These are phyloP conservation scores for Arthrinium phaeospermum DNA, from an alignment of 2,329 filamentous ascomycete genomes.

Conservation along the genomic window DNA sequence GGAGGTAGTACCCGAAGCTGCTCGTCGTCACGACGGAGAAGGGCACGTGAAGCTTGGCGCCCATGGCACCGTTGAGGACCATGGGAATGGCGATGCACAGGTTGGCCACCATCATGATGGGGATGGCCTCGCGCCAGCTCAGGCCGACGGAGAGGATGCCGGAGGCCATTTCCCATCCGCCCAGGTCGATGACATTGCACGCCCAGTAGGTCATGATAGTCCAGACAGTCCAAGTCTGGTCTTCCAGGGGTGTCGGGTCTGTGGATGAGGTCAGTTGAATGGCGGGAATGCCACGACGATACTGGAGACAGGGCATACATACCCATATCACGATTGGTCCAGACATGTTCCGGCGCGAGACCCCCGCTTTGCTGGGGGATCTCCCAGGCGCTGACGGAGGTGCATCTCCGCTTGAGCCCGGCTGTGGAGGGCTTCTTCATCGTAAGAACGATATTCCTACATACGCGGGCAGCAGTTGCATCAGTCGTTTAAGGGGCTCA, in stretches of 20 bases:
- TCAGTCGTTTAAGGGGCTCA: too few relatives aligned
- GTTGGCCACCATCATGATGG: constrained; percentile 61
- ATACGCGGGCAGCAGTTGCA: too few relatives aligned
- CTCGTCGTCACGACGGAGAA: constrained; percentile 52
- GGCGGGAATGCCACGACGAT: constrained; percentile 11
- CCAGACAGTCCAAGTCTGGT: constrained; percentile 46
- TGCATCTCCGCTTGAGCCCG: constrained; percentile 45
- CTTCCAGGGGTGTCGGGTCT: constrained; percentile 43
- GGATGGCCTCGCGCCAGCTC: constrained; percentile 42
- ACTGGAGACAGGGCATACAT: constrained; percentile 25
- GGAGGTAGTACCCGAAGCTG: constrained; percentile 53
- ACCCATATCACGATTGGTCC: constrained; percentile 44
- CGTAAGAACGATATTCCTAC: not conserved
- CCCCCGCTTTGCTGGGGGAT: constrained; percentile 54
- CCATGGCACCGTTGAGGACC: constrained; percentile 54
- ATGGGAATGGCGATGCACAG: constrained; percentile 62
- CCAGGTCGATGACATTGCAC: constrained; percentile 42
- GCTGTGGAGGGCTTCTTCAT: constrained; percentile 32
- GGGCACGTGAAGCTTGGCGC: constrained; percentile 52
- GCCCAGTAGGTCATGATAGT: constrained; percentile 45
- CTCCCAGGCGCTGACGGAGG: constrained; percentile 50
- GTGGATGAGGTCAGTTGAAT: constrained; percentile 29
- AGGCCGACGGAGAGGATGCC: constrained; percentile 42
- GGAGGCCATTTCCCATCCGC: constrained; percentile 43
- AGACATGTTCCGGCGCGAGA: constrained; percentile 51